These are phyloP conservation scores for Elongisporangium anandrum DNA, from an alignment of 352 stramenopile species.

Conservation along the genomic window DNA sequence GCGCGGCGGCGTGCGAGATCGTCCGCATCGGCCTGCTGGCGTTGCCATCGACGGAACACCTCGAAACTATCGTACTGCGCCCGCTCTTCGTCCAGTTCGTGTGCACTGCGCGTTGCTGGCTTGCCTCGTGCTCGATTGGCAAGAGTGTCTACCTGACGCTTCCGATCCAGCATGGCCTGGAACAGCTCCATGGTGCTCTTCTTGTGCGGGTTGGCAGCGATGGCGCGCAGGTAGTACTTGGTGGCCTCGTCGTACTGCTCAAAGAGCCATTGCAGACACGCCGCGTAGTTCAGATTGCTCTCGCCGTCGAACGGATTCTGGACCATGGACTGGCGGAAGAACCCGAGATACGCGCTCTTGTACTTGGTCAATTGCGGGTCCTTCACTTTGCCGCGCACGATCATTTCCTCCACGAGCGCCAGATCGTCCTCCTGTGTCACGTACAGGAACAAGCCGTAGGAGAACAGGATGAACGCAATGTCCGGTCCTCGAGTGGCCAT, in stretches of 20 bases:
- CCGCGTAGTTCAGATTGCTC: conserved; percentile 77
- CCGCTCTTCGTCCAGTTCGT: conserved; percentile 27
- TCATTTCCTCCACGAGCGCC: conserved; percentile 59
- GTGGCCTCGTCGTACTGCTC: conserved; percentile 53
- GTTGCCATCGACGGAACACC: conserved; percentile 67
- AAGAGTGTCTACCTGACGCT: conserved; percentile 28
- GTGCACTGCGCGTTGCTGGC: conserved; percentile 7
- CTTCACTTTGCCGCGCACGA: conserved; percentile 42
- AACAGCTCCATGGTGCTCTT: conserved; percentile 64
- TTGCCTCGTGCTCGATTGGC: conserved; percentile 20
- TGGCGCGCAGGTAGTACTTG: conserved; percentile 59
- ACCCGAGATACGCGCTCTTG: conserved; percentile 72
- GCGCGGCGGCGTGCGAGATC: conserved; percentile 24
- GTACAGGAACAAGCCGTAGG: conserved; percentile 69
- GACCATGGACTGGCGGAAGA: conserved; percentile 71
- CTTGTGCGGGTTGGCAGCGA: conserved; percentile 62
- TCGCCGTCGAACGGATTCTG: conserved; percentile 54
- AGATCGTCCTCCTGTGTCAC: conserved; percentile 71
- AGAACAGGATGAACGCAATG: conserved; percentile 75
- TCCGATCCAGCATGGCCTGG: conserved; percentile 66
- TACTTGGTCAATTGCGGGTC: conserved; percentile 64
- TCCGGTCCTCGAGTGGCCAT: conserved; percentile 77
- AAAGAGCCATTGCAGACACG: conserved; percentile 72
- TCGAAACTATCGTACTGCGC: conserved; percentile 60
- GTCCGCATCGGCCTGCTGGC: conserved; percentile 44